phyloP scores from a whole-genome alignment of 1,139 yeast genomes.

The Candida sanyaensis region DNA sequence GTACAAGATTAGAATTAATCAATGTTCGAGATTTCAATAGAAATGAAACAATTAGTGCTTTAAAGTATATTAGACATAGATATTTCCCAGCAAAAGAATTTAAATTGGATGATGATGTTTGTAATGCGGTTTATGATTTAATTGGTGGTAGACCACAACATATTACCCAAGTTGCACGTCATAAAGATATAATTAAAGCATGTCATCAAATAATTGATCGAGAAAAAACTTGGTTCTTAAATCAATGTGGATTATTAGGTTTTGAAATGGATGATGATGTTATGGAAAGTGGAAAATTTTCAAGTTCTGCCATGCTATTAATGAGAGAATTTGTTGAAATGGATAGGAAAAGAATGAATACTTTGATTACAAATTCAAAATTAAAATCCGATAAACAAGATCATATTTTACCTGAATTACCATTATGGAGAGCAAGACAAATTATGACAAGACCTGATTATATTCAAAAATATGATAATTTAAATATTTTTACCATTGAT shows the following conservation, averaged over 20 bases:
- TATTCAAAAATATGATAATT: constrained; percentile 71
- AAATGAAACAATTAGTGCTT: constrained; percentile 55
- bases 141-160: constrained; percentile 90
- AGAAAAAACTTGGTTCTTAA: constrained; percentile 84
- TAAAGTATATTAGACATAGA: constrained; percentile 52
- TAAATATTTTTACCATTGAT: constrained; percentile 79
- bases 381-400: constrained; percentile 26
- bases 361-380: constrained; percentile 24
- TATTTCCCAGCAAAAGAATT: constrained; percentile 34
- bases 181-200: constrained; percentile 59
- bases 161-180: constrained; percentile 71
- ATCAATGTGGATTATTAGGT: constrained; percentile 80
- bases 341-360: constrained; percentile 47
- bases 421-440: constrained; percentile 83
- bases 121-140: constrained; percentile 62
- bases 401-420: constrained; percentile 69
- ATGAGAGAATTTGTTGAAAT: constrained; percentile 72
- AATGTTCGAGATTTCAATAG: constrained; percentile 69
- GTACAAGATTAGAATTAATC: constrained; percentile 73
- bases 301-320: constrained; percentile 74
- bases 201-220: constrained; percentile 73
- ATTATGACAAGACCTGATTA: constrained; percentile 85
- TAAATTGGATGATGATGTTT: constrained; percentile 35
- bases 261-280: constrained; percentile 86
- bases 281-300: constrained; percentile 81